Evolutionary conservation across 1,284 basidiomycete genomes (phyloP).

Genomic region (Ceratobasidium sp.): DNA sequence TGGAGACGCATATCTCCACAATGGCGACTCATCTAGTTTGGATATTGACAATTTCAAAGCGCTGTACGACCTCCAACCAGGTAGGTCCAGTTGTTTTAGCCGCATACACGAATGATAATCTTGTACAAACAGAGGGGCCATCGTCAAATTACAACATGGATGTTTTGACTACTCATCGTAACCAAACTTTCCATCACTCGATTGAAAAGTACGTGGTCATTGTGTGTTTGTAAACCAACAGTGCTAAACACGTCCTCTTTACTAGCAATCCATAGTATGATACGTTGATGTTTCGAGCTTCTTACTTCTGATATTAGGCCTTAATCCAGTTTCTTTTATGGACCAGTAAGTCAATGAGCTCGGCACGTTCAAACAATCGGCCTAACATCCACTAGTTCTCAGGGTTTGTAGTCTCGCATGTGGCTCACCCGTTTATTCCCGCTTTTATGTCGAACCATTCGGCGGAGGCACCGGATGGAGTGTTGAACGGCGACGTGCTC

Average conservation of each 20-base stretch:
- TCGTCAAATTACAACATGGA: not conserved
- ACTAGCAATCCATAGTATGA: slow-evolving; percentile 13
- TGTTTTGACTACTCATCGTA: slow-evolving; percentile 2
- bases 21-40: slow-evolving; percentile 3
- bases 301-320: not conserved
- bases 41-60: not conserved
- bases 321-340: slow-evolving; percentile 1
- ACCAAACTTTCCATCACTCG: not conserved
- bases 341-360: not conserved
- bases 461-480: not conserved
- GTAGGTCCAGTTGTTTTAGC: not conserved
- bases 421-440: slow-evolving; percentile 1
- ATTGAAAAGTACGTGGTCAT: slow-evolving; percentile 6
- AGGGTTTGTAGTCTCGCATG: not conserved
- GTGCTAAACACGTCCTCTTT: not conserved
- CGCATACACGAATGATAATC: not conserved
- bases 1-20: slow-evolving; percentile 15
- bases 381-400: not conserved
- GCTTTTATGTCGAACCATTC: slow-evolving; percentile 22
- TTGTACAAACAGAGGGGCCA: not conserved
- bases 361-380: too few species aligned
- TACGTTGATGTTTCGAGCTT: not conserved
- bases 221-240: not conserved
- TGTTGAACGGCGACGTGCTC: slow-evolving; percentile 2
- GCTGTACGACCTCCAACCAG: not conserved